Conservation (phyloP, 2,329 filamentous ascomycete genomes). For the Ophiostoma tasmaniense region DNA sequence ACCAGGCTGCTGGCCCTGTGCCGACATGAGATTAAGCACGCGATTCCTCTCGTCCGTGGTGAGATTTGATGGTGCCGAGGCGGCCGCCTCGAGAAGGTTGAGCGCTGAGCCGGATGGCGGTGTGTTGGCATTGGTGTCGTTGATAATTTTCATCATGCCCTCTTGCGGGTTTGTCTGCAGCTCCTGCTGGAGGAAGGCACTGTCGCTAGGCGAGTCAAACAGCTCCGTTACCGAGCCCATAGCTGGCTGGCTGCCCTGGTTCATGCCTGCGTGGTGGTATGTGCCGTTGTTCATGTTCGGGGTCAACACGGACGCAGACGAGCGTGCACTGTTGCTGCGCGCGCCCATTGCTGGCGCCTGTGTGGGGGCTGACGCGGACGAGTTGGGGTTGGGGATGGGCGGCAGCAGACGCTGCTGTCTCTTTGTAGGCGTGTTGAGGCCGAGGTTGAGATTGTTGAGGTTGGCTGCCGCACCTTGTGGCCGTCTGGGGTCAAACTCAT, state of each 20-base stretch:
- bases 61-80: slow-evolving; percentile 46
- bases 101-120: slow-evolving; percentile 30
- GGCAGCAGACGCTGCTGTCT: slow-evolving; percentile 42
- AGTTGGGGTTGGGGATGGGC: slow-evolving; percentile 36
- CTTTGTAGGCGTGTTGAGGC: slow-evolving; percentile 35
- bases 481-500: slow-evolving; percentile 47
- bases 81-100: slow-evolving; percentile 49
- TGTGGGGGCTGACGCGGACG: slow-evolving; percentile 18
- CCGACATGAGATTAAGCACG: slow-evolving; percentile 53
- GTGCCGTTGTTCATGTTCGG: background rate
- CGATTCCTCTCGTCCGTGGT: slow-evolving; percentile 49
- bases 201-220: slow-evolving; percentile 42
- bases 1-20: slow-evolving; percentile 26
- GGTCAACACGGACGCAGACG: slow-evolving; percentile 11
- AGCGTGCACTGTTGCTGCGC: slow-evolving; percentile 6
- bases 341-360: background rate
- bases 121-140: slow-evolving; percentile 52
- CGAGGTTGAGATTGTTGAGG: slow-evolving; percentile 17
- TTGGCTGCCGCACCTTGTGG: slow-evolving; percentile 28
- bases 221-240: slow-evolving; percentile 54
- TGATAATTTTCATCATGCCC: slow-evolving; percentile 57
- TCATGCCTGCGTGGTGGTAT: background rate
- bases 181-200: slow-evolving; percentile 46
- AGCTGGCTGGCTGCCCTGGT: slow-evolving; percentile 14
- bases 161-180: slow-evolving; percentile 50